Conservation (phyloP, 352 stramenopile species). For the Phytophthora chlamydospora region DNA sequence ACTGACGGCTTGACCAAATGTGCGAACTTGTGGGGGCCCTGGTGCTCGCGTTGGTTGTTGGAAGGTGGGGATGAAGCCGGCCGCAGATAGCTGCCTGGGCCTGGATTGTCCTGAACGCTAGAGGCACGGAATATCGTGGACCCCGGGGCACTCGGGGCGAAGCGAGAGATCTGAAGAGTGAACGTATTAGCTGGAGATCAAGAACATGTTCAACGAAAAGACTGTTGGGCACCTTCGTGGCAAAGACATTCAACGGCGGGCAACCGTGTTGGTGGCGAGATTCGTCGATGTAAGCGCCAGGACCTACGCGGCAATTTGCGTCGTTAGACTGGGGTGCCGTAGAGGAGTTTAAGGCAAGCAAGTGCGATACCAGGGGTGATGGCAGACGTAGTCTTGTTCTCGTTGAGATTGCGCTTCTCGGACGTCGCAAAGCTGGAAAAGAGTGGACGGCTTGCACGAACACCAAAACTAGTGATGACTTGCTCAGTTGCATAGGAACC, state of each 20-base stretch:
- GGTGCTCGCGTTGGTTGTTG: constrained; percentile 37
- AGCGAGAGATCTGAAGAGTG: constrained; percentile 60
- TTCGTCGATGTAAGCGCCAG: constrained; percentile 58
- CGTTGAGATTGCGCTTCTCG: constrained; percentile 76
- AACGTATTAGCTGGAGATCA: not conserved
- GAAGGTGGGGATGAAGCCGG: constrained; percentile 29
- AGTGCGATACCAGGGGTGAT: constrained; percentile 58
- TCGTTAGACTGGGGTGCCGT: not conserved
- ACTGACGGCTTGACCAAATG: constrained; percentile 62
- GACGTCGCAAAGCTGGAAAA: constrained; percentile 79
- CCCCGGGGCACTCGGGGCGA: constrained; percentile 71
- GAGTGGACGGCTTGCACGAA: constrained; percentile 33
- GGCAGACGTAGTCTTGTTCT: constrained; percentile 78
- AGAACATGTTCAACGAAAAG: not conserved
- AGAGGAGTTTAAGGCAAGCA: not conserved
- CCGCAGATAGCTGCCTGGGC: constrained; percentile 56
- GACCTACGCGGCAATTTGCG: constrained; percentile 32
- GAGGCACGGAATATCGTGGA: constrained; percentile 73
- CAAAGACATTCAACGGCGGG: constrained; percentile 66
- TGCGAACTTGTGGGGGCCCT: constrained; percentile 40
- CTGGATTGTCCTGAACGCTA: constrained; percentile 77
- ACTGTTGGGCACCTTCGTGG: constrained; percentile 52
- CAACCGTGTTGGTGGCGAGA: constrained; percentile 14
- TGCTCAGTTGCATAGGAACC: constrained; percentile 68
- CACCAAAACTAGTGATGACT: constrained; percentile 55